These are phyloP conservation scores for Lentinula novae-zelandiae DNA, from an alignment of 1,284 basidiomycete species.

Conservation along the genomic window DNA sequence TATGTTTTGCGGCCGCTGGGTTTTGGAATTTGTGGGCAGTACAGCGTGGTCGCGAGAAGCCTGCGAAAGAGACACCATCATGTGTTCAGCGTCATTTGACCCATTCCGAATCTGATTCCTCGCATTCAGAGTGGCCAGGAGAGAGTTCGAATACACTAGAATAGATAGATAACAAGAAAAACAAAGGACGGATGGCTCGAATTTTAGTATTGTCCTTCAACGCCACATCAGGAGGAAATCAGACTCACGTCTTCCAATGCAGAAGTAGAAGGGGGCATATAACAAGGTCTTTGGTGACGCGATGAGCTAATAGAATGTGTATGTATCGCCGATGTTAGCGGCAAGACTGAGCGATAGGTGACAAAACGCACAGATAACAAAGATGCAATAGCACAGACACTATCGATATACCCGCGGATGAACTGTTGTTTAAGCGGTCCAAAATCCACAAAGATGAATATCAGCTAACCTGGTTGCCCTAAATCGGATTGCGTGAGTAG, in stretches of 20 bases:
- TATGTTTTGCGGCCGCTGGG: slow-evolving; percentile 5
- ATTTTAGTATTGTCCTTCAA: too few species aligned
- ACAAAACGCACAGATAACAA: slow-evolving; percentile 36
- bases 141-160: slow-evolving; percentile 38
- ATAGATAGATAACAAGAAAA: background rate
- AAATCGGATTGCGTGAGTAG: background rate
- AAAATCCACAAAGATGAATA: background rate
- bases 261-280: slow-evolving; percentile 50
- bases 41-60: slow-evolving; percentile 1
- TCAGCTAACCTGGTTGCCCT: slow-evolving; percentile 25
- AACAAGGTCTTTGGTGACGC: slow-evolving; percentile 36
- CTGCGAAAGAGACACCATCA: slow-evolving; percentile 9
- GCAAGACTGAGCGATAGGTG: background rate
- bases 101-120: slow-evolving; percentile 27
- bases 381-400: slow-evolving; percentile 36
- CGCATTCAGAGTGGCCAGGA: slow-evolving; percentile 35
- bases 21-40: background rate
- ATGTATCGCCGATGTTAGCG: background rate
- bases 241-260: slow-evolving; percentile 35
- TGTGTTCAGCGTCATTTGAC: slow-evolving; percentile 8
- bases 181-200: background rate
- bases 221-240: too few species aligned
- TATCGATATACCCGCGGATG: slow-evolving; percentile 5
- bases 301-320: slow-evolving; percentile 27
- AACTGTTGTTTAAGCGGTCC: background rate